Conservation (phyloP, 208 protist genomes). For the Trypanosoma congolense region DNA sequence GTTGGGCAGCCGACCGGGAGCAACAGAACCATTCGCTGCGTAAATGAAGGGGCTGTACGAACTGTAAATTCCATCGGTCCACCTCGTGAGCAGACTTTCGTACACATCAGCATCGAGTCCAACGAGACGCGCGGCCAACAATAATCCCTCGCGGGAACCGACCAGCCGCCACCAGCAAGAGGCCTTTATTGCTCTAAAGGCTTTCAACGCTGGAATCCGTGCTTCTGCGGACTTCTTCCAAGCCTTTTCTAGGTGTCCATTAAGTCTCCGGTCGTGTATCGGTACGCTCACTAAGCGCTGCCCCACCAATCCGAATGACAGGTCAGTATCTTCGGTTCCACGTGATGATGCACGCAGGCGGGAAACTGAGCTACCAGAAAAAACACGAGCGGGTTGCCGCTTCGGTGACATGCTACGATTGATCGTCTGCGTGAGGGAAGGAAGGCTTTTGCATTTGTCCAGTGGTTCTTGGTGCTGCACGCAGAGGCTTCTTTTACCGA, state of each 20-base stretch:
- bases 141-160: slow-evolving; percentile 14
- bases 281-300: slow-evolving; percentile 40
- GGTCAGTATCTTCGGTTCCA: not conserved
- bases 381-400: no score
- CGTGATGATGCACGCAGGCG: no score
- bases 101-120: slow-evolving; percentile 17
- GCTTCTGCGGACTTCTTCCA: slow-evolving; percentile 9
- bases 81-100: slow-evolving; percentile 7
- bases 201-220: not conserved
- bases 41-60: not conserved
- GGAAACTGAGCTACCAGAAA: no score
- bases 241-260: slow-evolving; percentile 22
- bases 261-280: slow-evolving; percentile 64
- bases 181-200: slow-evolving; percentile 17
- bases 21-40: not conserved
- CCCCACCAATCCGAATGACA: not conserved
- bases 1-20: not conserved
- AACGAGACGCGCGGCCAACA: slow-evolving; percentile 3
- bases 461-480: no score
- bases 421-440: no score
- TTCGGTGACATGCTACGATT: no score
- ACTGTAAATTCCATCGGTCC: not conserved
- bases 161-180: slow-evolving; percentile 33
- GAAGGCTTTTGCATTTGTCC: no score
- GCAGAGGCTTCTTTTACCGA: no score